Base-by-base conservation (phyloP, 139 green algal species). In the Tetradesmus lagerheimii region DNA sequence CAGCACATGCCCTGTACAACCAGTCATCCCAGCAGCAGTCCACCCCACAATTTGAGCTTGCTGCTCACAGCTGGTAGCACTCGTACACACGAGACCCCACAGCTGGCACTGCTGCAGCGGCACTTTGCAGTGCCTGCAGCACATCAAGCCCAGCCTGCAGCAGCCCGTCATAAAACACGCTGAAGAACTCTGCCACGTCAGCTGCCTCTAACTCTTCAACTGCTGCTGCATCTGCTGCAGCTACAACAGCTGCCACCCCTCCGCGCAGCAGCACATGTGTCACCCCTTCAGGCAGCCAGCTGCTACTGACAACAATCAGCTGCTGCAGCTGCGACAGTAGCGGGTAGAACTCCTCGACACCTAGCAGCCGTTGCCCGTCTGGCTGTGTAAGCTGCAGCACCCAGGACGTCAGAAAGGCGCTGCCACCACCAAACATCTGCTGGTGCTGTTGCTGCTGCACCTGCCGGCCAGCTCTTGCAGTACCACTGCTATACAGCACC, bases 271-370 rank as follows among this genome's bases (percentile, higher is more conserved):
- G 27, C 31, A 83, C 29, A 2, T 53, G 16, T 25, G 57, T 38
- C 0, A 89, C 9, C 4, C n/a, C 71, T 0, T 62, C 14, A 8
- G 85, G 71, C 85, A 89, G 35, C 85, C 85, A 89, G 45, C 71
- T 39, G 71, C 71, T 89, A 31, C 71, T 89, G 43, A 89, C 85
- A 27, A 89, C 74, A 3, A 89, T 37, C 39, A 84, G 47, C 85
- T 89, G 85, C 71, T 89, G 85, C 85, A 89, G 74, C 71, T 83
- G 71, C 35, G 85, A 83, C 41, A 89, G 71, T 43, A 89, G 43
- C n/a, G 41, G 77, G 27, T 84, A 89, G 45, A 71, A 25, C 39
- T 83, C 43, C 3, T 47, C 29, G 45, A 74, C 85, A 20, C 74
- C 67, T 20, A 89, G 34, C 45, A 89, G 39, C 39, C 3, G 23